A percentile compares a stretch with the other conserved stretches of the same genome.
Conservation (phyloP, 2,329 filamentous ascomycete genomes). For the Scytalidium sp. region DNA sequence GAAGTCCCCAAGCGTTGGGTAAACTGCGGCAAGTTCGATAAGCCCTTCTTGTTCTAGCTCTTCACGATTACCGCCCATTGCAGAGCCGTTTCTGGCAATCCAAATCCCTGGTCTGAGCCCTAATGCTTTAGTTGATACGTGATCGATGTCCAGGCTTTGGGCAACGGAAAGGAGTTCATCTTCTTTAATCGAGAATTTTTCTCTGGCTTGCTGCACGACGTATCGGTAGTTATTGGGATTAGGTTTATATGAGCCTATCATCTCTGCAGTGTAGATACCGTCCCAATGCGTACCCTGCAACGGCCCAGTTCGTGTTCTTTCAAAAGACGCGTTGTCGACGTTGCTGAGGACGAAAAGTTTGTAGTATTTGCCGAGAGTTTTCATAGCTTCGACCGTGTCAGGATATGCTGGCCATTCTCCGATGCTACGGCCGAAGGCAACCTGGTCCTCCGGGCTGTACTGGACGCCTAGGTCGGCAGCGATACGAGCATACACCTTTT, state of each 20-base stretch:
- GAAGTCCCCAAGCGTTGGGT: conserved; percentile 35
- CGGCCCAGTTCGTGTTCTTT: conserved; percentile 38
- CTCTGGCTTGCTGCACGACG: conserved; percentile 52
- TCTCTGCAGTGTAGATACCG: conserved; percentile 64
- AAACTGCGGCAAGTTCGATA: no score
- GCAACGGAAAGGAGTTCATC: conserved; percentile 61
- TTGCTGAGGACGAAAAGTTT: conserved; percentile 56
- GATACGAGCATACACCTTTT: conserved; percentile 33
- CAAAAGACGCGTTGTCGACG: conserved; percentile 52
- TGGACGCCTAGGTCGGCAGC: conserved; percentile 29
- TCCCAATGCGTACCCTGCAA: conserved; percentile 53
- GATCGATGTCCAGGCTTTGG: conserved; percentile 69
- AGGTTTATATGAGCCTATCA: conserved; percentile 72
- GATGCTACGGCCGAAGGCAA: conserved; percentile 39
- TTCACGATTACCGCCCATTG: neutral
- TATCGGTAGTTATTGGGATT: conserved; percentile 62
- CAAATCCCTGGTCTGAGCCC: conserved; percentile 56
- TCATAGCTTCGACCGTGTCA: conserved; percentile 45
- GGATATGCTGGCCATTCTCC: conserved; percentile 45
- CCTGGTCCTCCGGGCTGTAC: conserved; percentile 24
- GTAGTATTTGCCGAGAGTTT: conserved; percentile 39
- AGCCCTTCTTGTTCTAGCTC: conserved; percentile 29
- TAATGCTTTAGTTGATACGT: conserved; percentile 58
- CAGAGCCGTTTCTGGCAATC: conserved; percentile 49
- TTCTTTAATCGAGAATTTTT: conserved; percentile 53